Conservation (phyloP, 2,329 filamentous ascomycete genomes). For the Cladosporium sp. region DNA sequence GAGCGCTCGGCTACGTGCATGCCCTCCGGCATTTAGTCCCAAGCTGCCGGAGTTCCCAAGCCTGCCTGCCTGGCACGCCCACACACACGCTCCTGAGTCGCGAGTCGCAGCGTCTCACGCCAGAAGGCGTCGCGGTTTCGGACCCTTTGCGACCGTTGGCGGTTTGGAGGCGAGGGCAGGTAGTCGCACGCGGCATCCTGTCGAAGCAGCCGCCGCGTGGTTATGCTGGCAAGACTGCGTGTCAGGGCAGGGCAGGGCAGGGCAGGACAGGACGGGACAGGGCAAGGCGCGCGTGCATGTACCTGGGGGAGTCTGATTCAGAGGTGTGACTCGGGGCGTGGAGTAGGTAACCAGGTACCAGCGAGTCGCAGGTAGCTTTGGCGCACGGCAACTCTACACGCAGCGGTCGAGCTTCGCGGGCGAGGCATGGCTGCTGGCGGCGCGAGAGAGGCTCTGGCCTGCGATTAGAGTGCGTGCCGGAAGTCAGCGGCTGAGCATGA, state of each 20-base stretch:
- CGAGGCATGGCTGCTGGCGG: background rate
- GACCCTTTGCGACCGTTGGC: background rate
- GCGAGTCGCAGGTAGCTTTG: background rate
- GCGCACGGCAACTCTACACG: background rate
- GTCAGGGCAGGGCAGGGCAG: background rate
- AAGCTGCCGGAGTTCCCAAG: background rate
- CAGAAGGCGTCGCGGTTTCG: background rate
- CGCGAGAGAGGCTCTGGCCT: background rate
- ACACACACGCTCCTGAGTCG: background rate
- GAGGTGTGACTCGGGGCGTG: background rate
- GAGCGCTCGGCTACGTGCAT: constrained; percentile 6
- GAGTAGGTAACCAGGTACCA: constrained; percentile 3
- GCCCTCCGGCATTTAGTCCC: constrained; percentile 1
- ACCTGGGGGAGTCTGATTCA: constrained; percentile 1
- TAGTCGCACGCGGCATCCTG: background rate
- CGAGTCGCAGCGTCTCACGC: background rate
- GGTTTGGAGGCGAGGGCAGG: background rate
- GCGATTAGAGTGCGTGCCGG: background rate
- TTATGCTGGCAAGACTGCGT: background rate
- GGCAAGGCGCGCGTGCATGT: background rate
- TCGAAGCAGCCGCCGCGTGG: background rate
- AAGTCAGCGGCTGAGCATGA: background rate
- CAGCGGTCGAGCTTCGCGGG: background rate
- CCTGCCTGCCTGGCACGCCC: background rate
- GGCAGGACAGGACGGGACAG: background rate